A percentile compares a stretch with the other conserved stretches of the same genome.
Conservation (phyloP, 352 stramenopile genomes). For the Phytophthora agathidicida region DNA sequence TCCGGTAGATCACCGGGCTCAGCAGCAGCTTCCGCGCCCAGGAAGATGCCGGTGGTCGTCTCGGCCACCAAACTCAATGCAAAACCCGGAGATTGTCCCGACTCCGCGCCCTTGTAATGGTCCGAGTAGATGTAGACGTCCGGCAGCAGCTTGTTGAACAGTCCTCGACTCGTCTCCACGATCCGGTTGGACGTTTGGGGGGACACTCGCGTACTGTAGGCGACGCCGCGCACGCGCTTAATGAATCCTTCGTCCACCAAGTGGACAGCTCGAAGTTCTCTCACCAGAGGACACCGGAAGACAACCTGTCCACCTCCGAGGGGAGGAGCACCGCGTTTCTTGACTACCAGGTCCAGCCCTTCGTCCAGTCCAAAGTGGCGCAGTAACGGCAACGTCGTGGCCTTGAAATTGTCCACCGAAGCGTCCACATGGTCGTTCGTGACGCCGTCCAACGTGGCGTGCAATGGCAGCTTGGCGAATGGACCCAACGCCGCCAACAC, state of each 20-base stretch:
- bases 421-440: slow-evolving; percentile 94
- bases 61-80: slow-evolving; percentile 95
- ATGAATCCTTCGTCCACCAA: slow-evolving; percentile 97
- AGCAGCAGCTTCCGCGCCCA: slow-evolving; percentile 93
- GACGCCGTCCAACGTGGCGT: slow-evolving; percentile 94
- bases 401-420: slow-evolving; percentile 95
- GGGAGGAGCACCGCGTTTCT: slow-evolving; percentile 91
- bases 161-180: slow-evolving; percentile 94
- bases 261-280: slow-evolving; percentile 94
- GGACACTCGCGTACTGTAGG: slow-evolving; percentile 97
- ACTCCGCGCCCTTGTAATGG: slow-evolving; percentile 94
- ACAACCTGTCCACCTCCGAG: slow-evolving; percentile 88
- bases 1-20: slow-evolving; percentile 92
- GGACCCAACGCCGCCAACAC: slow-evolving; percentile 96
- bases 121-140: slow-evolving; percentile 99
- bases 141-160: slow-evolving; percentile 98
- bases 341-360: slow-evolving; percentile 85
- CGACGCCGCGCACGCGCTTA: slow-evolving; percentile 97
- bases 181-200: slow-evolving; percentile 98
- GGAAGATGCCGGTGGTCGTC: slow-evolving; percentile 95
- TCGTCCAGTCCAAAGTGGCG: slow-evolving; percentile 97
- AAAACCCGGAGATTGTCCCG: slow-evolving; percentile 91
- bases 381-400: slow-evolving; percentile 95
- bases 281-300: slow-evolving; percentile 95
- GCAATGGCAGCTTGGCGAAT: slow-evolving; percentile 97